Evolutionary conservation across 2,329 filamentous ascomycete species (phyloP), one percentile per base, ranked within the genome.

Genomic region (Arthrobotrys conoides): DNA sequence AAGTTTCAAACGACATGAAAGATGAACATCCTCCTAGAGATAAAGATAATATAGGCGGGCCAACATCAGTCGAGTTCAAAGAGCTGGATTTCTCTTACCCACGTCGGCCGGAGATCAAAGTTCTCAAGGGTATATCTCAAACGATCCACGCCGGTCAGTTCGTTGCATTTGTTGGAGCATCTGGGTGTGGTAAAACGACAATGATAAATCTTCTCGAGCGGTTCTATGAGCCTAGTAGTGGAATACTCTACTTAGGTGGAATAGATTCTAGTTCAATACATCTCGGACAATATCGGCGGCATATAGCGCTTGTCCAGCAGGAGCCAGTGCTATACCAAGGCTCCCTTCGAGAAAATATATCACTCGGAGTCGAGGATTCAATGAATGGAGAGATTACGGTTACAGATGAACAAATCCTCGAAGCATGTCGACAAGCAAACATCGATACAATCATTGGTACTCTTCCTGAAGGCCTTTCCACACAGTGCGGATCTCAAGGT

Each of bases 251-350:
- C 0, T 88, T 90, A 82, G 90, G 92, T 82, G 89, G 87, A 4
- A 85, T 86, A 64, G 87, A 91, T 81, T 89, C 94, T 51, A 83
- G 85, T 0, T 83, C 86, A 0, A 83, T 93, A 66, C 88, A 91
- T 70, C 86, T 91, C 0, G 87, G 87, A 76, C 84, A 87, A 18
- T 93, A 93, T 83, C 88, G 92, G 48, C 86, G 87, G 71, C 85
- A 89, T 41, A 86, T 94, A 12, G 91, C 91, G 0, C 87, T 94
- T 0, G 92, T 94, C 0, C 89, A 91, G 2, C 92, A 94, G 83
- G 92, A 94, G 83, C 88, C 92, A 8, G 90, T 90, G 0, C 86
- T 94, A 0, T 93, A 92, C 82, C 89, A 90, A 83, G 90, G 90
- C 80, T 89, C 89, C 0, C 87, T 93, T 20, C 87, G 89, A 18